Conservation (phyloP, 1,284 basidiomycete genomes). For the Abortiporus biennis region DNA sequence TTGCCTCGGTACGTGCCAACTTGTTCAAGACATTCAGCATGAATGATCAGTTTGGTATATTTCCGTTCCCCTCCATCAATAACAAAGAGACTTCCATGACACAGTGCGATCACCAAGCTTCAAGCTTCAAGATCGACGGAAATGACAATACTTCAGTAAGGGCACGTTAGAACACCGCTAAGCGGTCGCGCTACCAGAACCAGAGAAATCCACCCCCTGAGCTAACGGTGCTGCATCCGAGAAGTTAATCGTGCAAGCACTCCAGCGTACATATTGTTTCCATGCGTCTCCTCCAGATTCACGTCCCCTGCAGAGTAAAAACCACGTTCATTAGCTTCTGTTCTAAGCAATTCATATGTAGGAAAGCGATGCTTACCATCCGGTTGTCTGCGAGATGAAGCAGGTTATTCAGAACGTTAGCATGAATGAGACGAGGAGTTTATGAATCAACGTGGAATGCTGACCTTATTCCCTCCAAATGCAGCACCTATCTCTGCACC, state of each 20-base stretch:
- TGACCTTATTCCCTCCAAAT: conserved; percentile 90
- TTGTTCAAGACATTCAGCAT: no score
- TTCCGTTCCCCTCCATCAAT: no score
- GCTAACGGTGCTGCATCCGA: conserved; percentile 84
- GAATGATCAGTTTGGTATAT: no score
- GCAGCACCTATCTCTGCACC: conserved; percentile 92
- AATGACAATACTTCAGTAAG: no score
- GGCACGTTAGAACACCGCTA: background rate
- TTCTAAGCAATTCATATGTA: background rate
- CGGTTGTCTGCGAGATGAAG: conserved; percentile 54
- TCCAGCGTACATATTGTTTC: conserved; percentile 91
- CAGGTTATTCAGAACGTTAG: conserved; percentile 9
- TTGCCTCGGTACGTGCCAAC: no score
- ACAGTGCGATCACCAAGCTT: no score
- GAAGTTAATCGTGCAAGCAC: conserved; percentile 91
- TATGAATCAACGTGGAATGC: conserved; percentile 15
- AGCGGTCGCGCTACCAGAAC: conserved; percentile 14
- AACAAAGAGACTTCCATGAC: no score
- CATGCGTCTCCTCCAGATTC: conserved; percentile 96
- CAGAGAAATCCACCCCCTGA: conserved; percentile 82
- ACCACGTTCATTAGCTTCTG: background rate
- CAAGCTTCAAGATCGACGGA: no score
- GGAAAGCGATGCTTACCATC: conserved; percentile 48
- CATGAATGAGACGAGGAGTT: conserved; percentile 1
- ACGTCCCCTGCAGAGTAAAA: conserved; percentile 64